Evolutionary conservation across 192 early-diverging fungal genomes (phyloP).

Genomic region (Backusella macrospora): DNA sequence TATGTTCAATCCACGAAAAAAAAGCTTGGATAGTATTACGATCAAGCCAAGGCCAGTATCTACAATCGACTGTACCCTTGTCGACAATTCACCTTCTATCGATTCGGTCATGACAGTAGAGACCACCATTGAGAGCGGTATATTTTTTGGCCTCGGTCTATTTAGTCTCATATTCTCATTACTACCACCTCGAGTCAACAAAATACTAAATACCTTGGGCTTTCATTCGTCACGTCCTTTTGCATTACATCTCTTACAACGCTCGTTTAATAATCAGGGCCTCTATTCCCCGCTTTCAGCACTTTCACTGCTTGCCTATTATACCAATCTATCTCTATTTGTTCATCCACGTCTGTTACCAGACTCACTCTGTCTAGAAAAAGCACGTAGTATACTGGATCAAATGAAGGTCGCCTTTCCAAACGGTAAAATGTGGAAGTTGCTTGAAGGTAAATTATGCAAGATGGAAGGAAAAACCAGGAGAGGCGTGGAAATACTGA

Average conservation of each 20-base stretch:
- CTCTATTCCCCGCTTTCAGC: slow-evolving; percentile 31
- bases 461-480: slow-evolving; percentile 32
- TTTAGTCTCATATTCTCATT: slow-evolving; percentile 44
- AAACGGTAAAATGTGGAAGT: slow-evolving; percentile 33
- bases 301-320: slow-evolving; percentile 34
- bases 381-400: slow-evolving; percentile 28
- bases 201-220: slow-evolving; percentile 36
- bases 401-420: slow-evolving; percentile 33
- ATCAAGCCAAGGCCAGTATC: background rate
- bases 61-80: background rate
- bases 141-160: slow-evolving; percentile 42
- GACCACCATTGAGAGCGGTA: slow-evolving; percentile 31
- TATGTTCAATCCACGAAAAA: background rate
- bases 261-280: slow-evolving; percentile 28
- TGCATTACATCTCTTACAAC: slow-evolving; percentile 37
- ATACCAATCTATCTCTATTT: slow-evolving; percentile 41
- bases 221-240: slow-evolving; percentile 41
- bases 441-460: slow-evolving; percentile 38
- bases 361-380: slow-evolving; percentile 25
- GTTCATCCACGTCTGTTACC: slow-evolving; percentile 32
- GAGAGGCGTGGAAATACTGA: slow-evolving; percentile 26
- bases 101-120: slow-evolving; percentile 5
- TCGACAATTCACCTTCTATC: background rate
- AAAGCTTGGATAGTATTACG: background rate
- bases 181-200: slow-evolving; percentile 38